These are phyloP conservation scores for Solanum chacoense DNA, from an alignment of 305 asterid species.

Conservation along the genomic window DNA sequence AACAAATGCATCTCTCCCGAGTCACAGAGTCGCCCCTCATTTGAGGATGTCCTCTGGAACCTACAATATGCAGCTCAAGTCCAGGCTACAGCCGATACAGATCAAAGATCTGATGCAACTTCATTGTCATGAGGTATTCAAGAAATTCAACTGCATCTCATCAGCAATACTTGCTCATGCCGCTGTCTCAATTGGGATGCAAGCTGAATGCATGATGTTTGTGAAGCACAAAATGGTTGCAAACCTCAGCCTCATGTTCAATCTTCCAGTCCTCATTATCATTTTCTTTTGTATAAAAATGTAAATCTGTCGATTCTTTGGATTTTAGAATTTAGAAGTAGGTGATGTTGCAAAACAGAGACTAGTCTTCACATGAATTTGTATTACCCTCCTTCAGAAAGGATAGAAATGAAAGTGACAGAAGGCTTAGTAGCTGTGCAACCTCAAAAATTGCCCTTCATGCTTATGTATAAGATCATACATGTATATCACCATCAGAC, in stretches of 20 bases:
- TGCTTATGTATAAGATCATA: background rate
- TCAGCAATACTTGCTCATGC: background rate
- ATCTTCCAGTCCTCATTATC: background rate
- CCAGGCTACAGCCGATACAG: conserved; percentile 34
- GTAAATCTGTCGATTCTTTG: background rate
- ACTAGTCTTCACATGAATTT: background rate
- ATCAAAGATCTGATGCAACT: conserved; percentile 17
- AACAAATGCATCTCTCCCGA: conserved; percentile 55
- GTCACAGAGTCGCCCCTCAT: conserved; percentile 54
- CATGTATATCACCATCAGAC: background rate
- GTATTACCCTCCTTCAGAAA: background rate
- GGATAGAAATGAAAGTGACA: background rate
- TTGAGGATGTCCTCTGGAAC: conserved; percentile 67
- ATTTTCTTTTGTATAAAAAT: background rate
- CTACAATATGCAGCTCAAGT: conserved; percentile 70
- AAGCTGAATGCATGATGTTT: background rate
- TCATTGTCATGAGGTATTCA: background rate
- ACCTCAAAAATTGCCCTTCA: background rate
- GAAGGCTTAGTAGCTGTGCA: background rate
- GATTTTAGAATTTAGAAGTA: background rate
- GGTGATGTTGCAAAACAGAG: background rate
- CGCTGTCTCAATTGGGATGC: background rate
- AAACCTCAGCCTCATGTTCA: background rate
- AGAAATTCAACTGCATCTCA: background rate
- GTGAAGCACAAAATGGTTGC: background rate